A percentile compares a stretch with the other conserved stretches of the same genome.
These are phyloP conservation scores for Pharnaceum exiguum DNA, from an alignment of 148 eudicot species.

Conservation along the genomic window DNA sequence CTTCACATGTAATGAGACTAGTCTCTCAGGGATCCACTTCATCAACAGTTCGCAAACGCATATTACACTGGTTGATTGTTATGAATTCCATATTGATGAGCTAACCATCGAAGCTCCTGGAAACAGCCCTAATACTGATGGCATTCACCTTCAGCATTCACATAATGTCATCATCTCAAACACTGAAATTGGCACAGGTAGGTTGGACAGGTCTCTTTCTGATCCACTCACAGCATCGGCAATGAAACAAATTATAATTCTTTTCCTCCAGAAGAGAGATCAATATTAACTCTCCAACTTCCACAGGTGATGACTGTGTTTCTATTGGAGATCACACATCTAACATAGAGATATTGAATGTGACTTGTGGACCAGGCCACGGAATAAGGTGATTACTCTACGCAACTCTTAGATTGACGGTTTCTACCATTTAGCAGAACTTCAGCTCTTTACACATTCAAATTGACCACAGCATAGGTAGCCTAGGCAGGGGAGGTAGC, in stretches of 20 bases:
- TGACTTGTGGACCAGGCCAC: slow-evolving; percentile 74
- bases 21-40: slow-evolving; percentile 31
- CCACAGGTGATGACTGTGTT: slow-evolving; percentile 65
- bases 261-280: too few species aligned
- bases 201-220: neutral
- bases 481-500: slow-evolving; percentile 50
- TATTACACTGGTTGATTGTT: slow-evolving; percentile 26
- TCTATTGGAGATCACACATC: slow-evolving; percentile 60
- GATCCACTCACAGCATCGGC: neutral
- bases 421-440: too few species aligned
- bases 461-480: slow-evolving; percentile 45
- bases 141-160: slow-evolving; percentile 54
- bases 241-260: too few species aligned
- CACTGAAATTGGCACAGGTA: slow-evolving; percentile 39
- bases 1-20: slow-evolving; percentile 39
- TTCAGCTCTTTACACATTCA: neutral
- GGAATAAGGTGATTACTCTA: slow-evolving; percentile 59
- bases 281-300: neutral
- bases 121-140: slow-evolving; percentile 64
- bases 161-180: slow-evolving; percentile 30
- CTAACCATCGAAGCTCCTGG: slow-evolving; percentile 45
- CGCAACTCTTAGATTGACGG: neutral
- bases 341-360: slow-evolving; percentile 33
- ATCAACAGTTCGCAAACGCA: slow-evolving; percentile 60
- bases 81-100: slow-evolving; percentile 22